phyloP scores from a whole-genome alignment of 106 monocot genomes.

The Dioscorea alata region DNA sequence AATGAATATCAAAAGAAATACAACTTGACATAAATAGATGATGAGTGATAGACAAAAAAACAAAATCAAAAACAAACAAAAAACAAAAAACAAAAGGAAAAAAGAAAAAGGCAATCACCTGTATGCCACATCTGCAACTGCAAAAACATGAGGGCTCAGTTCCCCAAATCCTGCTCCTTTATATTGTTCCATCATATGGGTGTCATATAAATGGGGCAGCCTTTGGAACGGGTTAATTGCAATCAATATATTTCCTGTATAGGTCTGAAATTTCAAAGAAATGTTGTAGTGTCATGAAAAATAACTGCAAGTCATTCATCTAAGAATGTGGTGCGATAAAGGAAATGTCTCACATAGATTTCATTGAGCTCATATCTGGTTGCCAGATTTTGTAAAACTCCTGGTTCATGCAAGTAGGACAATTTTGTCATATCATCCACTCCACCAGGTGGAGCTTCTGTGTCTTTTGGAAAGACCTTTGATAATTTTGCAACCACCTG shows the following conservation, averaged over 20 bases:
- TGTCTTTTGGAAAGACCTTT: conserved; percentile 56
- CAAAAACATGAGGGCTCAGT: conserved; percentile 72
- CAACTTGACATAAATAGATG: background rate
- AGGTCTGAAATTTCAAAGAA: conserved; percentile 39
- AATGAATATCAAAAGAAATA: background rate
- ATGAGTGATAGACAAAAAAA: no score
- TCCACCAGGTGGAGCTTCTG: conserved; percentile 71
- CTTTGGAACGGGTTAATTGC: conserved; percentile 79
- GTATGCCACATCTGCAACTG: conserved; percentile 72
- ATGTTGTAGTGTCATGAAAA: background rate
- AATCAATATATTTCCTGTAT: conserved; percentile 69
- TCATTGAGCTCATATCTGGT: conserved; percentile 65
- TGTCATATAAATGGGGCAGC: conserved; percentile 55
- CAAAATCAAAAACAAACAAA: no score
- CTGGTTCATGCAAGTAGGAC: conserved; percentile 85
- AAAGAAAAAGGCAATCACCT: conserved; percentile 25
- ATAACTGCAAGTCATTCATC: background rate
- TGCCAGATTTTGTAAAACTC: conserved; percentile 66
- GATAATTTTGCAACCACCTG: conserved; percentile 48
- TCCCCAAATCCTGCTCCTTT: conserved; percentile 64
- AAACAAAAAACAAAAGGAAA: no score
- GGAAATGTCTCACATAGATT: conserved; percentile 58
- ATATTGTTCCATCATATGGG: conserved; percentile 68
- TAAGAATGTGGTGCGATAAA: conserved; percentile 3
- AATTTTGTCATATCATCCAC: conserved; percentile 88